Base-by-base conservation (phyloP, 2,329 filamentous ascomycete species). In the Trematosphaeria pertusa region DNA sequence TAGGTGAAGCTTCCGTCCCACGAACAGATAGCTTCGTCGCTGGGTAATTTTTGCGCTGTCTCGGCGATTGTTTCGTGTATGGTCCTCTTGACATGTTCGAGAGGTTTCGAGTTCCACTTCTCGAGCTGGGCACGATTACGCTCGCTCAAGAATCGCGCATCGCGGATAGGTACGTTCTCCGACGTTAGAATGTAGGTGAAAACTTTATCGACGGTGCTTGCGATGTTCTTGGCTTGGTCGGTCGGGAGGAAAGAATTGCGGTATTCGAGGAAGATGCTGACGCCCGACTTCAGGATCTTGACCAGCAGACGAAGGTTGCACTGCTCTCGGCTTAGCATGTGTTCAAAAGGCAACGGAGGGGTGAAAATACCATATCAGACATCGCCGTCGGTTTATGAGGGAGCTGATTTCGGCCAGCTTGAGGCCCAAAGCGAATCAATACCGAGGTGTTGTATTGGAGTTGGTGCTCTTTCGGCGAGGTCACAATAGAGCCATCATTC, bases 1-100 rank as follows among this genome's bases (percentile, higher is more conserved):
- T 67, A 66, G 2, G 59, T 64, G 11, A 64, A 46, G n/a, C 14
- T 49, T 12, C 59, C 62, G 40, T 67, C 64, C 62, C 62, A 67
- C 12, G 61, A 51, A 26, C 46, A 56, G 6, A 65, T 48, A n/a
- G 64, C 62, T 30, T 56, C 46, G 2, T 43, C 48, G 6, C 54
- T 33, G 1, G 64, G 61, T 3, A 12, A 14, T 12, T 19, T 32
- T 15, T 40, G 20, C 5, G 52, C 39, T 8, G 18, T 48, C 10
- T 52, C 54, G 15, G 41, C n/a, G 28, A 65, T 54, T 5, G 46
- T 39, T 17, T 58, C 60, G 30, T 62, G 54, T 7, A 62, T 55
- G 12, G 57, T 62, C 14, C 19, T 31, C 14, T 54, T 15, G 12
- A 54, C 49, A 12, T 50, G 36, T 7, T 48, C 43, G 21, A 61